Conservation (phyloP, 2,329 filamentous ascomycete genomes). For the Aspergillus ochraceus region DNA sequence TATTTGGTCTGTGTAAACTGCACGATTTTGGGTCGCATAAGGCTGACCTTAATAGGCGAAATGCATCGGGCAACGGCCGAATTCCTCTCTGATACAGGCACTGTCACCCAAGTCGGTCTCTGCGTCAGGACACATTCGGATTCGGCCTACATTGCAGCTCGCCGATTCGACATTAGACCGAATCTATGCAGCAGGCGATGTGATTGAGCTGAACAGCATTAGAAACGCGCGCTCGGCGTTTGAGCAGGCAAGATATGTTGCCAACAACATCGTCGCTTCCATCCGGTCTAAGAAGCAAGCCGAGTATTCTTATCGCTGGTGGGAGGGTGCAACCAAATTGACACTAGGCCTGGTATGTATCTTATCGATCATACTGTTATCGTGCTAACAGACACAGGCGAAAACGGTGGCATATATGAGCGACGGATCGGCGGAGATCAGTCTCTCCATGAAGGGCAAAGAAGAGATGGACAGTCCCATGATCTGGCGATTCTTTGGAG, state of each 20-base stretch:
- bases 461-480: slow-evolving; percentile 47
- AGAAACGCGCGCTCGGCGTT: slow-evolving; percentile 58
- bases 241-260: slow-evolving; percentile 55
- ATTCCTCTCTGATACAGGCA: slow-evolving; percentile 50
- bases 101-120: slow-evolving; percentile 50
- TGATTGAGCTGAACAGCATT: slow-evolving; percentile 53
- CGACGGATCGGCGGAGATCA: slow-evolving; percentile 46
- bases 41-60: slow-evolving; percentile 46
- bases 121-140: slow-evolving; percentile 51
- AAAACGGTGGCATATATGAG: slow-evolving; percentile 48
- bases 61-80: slow-evolving; percentile 61
- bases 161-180: slow-evolving; percentile 49
- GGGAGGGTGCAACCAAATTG: slow-evolving; percentile 55
- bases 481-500: slow-evolving; percentile 39
- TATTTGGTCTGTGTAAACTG: slow-evolving; percentile 42
- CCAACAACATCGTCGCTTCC: slow-evolving; percentile 55
- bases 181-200: slow-evolving; percentile 65
- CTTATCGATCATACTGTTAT: neutral
- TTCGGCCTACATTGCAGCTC: slow-evolving; percentile 60
- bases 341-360: slow-evolving; percentile 53
- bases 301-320: slow-evolving; percentile 47
- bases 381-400: slow-evolving; percentile 35
- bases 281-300: slow-evolving; percentile 44
- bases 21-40: neutral
- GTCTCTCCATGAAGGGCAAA: slow-evolving; percentile 42